Conservation (phyloP, 306 rosid species). For the Dalbergia cochinchinensis region DNA sequence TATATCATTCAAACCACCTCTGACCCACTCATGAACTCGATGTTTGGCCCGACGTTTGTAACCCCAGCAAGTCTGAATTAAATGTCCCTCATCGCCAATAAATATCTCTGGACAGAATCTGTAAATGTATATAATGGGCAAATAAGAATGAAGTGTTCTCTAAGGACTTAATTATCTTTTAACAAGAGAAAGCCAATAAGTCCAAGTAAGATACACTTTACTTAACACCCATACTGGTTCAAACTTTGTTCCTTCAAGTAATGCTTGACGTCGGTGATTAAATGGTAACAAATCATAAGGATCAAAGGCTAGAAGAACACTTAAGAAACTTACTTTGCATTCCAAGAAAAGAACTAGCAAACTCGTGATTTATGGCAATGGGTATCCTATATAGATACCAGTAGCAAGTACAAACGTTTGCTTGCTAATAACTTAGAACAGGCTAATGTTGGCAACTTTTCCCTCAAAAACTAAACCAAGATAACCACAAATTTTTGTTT, state of each 20-base stretch:
- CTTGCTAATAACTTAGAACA: conserved; percentile 3
- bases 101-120: conserved; percentile 86
- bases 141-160: conserved; percentile 31
- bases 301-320: conserved; percentile 17
- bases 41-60: conserved; percentile 68
- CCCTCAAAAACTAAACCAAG: conserved; percentile 13
- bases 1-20: conserved; percentile 72
- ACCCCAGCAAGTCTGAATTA: conserved; percentile 78
- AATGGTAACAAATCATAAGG: conserved; percentile 4
- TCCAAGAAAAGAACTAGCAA: conserved; percentile 28
- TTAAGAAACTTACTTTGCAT: background rate
- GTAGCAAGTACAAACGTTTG: conserved; percentile 12
- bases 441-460: conserved; percentile 13
- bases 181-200: conserved; percentile 32
- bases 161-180: conserved; percentile 11
- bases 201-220: conserved; percentile 27
- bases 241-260: conserved; percentile 8
- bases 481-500: background rate
- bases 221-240: background rate
- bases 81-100: conserved; percentile 78
- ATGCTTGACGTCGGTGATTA: conserved; percentile 10
- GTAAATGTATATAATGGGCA: conserved; percentile 40
- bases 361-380: conserved; percentile 10
- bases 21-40: conserved; percentile 77
- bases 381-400: conserved; percentile 29